phyloP scores from a whole-genome alignment of 352 stramenopile species.

The Globisporangium splendens region DNA sequence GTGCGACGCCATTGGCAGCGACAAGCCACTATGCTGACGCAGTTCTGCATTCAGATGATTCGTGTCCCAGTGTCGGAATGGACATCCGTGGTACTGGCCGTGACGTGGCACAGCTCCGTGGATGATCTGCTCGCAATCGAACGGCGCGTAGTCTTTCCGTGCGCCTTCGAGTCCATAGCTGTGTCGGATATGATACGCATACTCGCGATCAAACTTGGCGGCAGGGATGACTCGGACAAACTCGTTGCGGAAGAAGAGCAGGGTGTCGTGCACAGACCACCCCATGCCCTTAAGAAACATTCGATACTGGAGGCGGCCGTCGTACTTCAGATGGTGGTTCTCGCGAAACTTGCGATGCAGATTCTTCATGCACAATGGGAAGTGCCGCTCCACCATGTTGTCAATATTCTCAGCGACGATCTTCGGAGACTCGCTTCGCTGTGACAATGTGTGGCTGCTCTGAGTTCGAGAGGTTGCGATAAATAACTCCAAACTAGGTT shows the following conservation, averaged over 20 bases:
- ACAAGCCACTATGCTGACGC: conserved; percentile 19
- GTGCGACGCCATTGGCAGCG: conserved; percentile 11
- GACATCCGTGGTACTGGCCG: conserved; percentile 86
- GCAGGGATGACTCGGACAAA: conserved; percentile 59
- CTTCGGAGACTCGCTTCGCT: neutral
- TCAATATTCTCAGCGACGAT: conserved; percentile 85
- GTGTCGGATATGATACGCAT: conserved; percentile 86
- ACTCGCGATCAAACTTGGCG: conserved; percentile 78
- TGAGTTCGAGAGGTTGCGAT: conserved; percentile 27
- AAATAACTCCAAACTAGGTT: conserved; percentile 35
- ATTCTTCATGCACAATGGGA: conserved; percentile 81
- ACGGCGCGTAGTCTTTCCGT: conserved; percentile 63
- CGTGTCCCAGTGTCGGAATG: conserved; percentile 73
- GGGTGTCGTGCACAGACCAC: conserved; percentile 70
- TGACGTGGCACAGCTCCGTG: conserved; percentile 33
- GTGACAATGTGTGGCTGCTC: conserved; percentile 1
- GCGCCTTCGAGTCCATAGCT: conserved; percentile 81
- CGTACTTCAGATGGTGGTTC: conserved; percentile 85
- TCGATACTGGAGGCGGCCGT: conserved; percentile 78
- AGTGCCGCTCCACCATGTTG: conserved; percentile 38
- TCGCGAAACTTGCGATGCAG: conserved; percentile 67
- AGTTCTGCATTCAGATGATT: conserved; percentile 43
- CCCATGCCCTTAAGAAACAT: conserved; percentile 85
- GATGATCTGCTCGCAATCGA: conserved; percentile 62
- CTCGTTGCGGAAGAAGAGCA: conserved; percentile 73